Base-by-base conservation (phyloP, 2,329 filamentous ascomycete genomes). In the Teratosphaeria viscida region DNA sequence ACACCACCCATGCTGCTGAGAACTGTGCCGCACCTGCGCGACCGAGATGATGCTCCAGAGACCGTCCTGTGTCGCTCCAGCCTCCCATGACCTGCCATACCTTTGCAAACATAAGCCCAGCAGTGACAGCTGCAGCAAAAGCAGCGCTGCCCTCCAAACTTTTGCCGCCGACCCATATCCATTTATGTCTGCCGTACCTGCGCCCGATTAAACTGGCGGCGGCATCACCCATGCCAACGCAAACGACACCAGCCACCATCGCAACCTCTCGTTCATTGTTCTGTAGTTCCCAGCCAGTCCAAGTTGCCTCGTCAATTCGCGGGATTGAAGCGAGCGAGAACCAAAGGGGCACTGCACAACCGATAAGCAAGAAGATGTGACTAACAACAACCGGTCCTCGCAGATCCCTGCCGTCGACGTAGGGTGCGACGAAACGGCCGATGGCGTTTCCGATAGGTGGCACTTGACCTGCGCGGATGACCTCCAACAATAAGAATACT, bases 101-200 rank as follows among this genome's bases (percentile, higher is more conserved):
- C 66, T 85, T 87, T 2, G 87, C 87, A 5, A 81, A 77, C 52
- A 87, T 74, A 54, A 97, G 79, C 0, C 92, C 94, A 4, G 81
- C 64, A 57, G 87, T 88, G 4, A 97, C 94, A 2, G 90, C 92
- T 4, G 78, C 74, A 1, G 86, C 87, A 74, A 99, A 97, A 0
- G 94, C 94, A 6, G 86, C 64, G 59, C 81, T 85, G 14, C 94
- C 94, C 74, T 99, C 92, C 1, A 99, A 79, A 63, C 90, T 96
- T 80, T 99, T 99, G 14, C 92, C 92, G 3, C 94, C 94, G 14
- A 90, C 89, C 94, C 94, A 99, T 27, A 92, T 82, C 94, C 94
- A 99, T 77, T 96, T 97, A 37, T 84, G 82, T 32, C 85, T 85
- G 3, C 94, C 94, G 71, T 86, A 96, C 19, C 92, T 85, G 37